These are phyloP conservation scores for Candida odintsovae DNA, from an alignment of 805 yeast genomes.

Conservation along the genomic window DNA sequence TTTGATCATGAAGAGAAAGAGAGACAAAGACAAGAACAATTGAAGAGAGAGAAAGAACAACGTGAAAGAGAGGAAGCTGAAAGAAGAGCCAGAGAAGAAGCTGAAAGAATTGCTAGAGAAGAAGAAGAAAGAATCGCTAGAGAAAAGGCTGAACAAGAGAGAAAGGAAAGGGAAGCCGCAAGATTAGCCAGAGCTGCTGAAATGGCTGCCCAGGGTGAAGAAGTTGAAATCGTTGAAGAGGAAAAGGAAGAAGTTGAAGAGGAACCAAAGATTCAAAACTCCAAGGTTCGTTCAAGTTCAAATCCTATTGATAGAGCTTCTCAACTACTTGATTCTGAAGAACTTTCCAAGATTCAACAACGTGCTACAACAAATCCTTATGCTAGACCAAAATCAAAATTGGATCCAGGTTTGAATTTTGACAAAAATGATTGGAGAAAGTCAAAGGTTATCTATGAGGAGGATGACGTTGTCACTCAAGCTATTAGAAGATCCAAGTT, in stretches of 20 bases:
- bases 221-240: conserved; percentile 6
- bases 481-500: conserved; percentile 40
- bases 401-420: conserved; percentile 37
- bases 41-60: conserved; percentile 22
- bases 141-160: conserved; percentile 13
- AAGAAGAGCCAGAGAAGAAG: conserved; percentile 18
- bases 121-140: conserved; percentile 2
- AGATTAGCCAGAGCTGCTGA: conserved; percentile 13
- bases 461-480: conserved; percentile 28
- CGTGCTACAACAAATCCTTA: conserved; percentile 32
- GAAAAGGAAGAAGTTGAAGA: conserved; percentile 11
- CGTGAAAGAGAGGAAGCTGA: conserved; percentile 20
- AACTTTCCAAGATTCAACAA: conserved; percentile 27
- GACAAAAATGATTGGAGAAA: conserved; percentile 16
- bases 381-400: conserved; percentile 36
- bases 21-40: conserved; percentile 40
- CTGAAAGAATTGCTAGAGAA: conserved; percentile 7
- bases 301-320: conserved; percentile 27
- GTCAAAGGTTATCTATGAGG: conserved; percentile 16
- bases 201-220: conserved; percentile 8
- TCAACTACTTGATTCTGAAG: conserved; percentile 20
- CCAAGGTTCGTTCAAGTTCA: conserved; percentile 31
- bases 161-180: conserved; percentile 21
- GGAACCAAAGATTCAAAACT: conserved; percentile 11
- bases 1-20: conserved; percentile 68